phyloP scores from a whole-genome alignment of 441 rosid species.

The Erysimum pusillum region DNA sequence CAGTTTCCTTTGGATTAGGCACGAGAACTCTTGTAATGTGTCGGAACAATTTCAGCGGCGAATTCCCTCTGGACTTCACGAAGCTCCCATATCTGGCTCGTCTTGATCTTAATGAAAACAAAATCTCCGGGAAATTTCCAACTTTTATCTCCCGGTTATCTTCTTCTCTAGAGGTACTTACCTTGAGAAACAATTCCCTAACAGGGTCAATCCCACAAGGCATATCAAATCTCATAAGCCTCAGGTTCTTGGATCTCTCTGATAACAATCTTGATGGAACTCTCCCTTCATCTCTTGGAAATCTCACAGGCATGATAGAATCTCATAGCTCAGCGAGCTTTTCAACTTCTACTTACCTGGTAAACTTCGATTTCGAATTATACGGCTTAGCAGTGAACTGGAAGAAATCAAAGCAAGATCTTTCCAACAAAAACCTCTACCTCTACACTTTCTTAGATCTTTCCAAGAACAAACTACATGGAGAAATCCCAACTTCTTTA shows the following conservation, averaged over 20 bases:
- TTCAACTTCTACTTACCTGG: no score
- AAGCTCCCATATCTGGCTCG: constrained; percentile 37
- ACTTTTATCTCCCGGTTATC: constrained; percentile 34
- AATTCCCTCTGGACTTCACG: constrained; percentile 38
- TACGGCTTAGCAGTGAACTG: constrained; percentile 33
- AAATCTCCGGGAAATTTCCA: constrained; percentile 42
- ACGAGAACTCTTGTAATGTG: constrained; percentile 32
- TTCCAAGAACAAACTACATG: constrained; percentile 50
- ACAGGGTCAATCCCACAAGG: constrained; percentile 44
- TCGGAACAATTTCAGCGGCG: constrained; percentile 45
- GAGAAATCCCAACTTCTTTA: constrained; percentile 49
- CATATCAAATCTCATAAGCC: constrained; percentile 45
- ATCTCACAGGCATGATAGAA: constrained; percentile 45
- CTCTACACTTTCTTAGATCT: constrained; percentile 48
- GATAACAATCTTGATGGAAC: constrained; percentile 46
- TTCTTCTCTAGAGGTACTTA: constrained; percentile 45
- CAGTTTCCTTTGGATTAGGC: constrained; percentile 29
- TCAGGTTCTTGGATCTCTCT: constrained; percentile 51
- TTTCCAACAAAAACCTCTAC: constrained; percentile 19
- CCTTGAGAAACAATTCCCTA: constrained; percentile 51
- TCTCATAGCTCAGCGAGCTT: not conserved
- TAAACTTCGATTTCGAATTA: no score
- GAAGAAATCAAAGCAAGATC: constrained; percentile 48
- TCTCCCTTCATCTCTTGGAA: constrained; percentile 50
- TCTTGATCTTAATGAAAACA: constrained; percentile 59